Evolutionary conservation across 352 stramenopile species (phyloP), one percentile per base, ranked within the genome.

Genomic region (Pseudoperonospora humuli): DNA sequence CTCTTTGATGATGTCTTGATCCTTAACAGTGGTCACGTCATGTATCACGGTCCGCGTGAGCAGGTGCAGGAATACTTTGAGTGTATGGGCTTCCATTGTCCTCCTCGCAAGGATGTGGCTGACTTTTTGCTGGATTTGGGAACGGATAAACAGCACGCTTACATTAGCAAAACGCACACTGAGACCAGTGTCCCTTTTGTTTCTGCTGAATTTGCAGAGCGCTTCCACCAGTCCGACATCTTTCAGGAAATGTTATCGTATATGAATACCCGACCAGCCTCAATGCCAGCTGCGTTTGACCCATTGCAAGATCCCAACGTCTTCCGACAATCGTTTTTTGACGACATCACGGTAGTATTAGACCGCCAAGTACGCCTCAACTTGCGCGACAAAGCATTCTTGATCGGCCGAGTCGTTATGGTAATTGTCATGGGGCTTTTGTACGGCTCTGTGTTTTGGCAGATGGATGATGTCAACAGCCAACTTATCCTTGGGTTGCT

Each of bases 351-450:
- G 37, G 70, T 64, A 8, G 26, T 71, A 7, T 29, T 75, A 5
- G 42, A 54, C 84, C 14, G 60, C 62, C n/a, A 50, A 93, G 1
- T 19, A 14, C 67, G 61, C 17, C 56, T 96, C 13, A 79, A 72
- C 56, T 44, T 52, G 10, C 62, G 64, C 14, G 77, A 82, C 55
- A 70, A 61, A 36, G 33, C 67, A 13, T 78, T 75, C 37, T 19
- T 84, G 0, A 50, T 57, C 3, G 68, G 64, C 2, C 64, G 67
- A n/a, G 59, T 45, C 5, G 25, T 77, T 11, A 66, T 77, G 50
- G 50, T 76, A 27, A 47, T 57, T 1, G 44, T 84, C 23, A 75
- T 81, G 41, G 72, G 54, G 1, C 17, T 78, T 9, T 15, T 84
- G 11, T 78, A 75, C 50, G 55, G 50, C n/a, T 61, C 37, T 4